A percentile compares a stretch with the other conserved stretches of the same genome.
Conservation (phyloP, 441 rosid species). For the Croton laevigatus region DNA sequence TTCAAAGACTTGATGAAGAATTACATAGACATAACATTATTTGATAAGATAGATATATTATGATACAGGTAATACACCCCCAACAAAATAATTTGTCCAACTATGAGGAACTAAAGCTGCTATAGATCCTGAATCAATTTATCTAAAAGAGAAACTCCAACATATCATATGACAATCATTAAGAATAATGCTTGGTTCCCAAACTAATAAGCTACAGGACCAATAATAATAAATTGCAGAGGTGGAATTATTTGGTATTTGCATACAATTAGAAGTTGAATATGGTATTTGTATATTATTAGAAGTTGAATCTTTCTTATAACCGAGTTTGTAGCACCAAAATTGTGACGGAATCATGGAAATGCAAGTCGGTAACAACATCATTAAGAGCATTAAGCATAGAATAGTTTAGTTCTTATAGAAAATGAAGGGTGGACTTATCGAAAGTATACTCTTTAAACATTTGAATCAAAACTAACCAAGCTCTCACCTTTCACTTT, state of each 20-base stretch:
- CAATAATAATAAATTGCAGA: background rate
- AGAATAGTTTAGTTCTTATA: background rate
- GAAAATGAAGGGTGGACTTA: background rate
- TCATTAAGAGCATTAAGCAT: background rate
- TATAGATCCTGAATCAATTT: background rate
- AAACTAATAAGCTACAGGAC: background rate
- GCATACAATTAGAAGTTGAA: background rate
- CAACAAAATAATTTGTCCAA: too few species aligned
- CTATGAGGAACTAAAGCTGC: too few species aligned
- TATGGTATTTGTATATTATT: background rate
- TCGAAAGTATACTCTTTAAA: background rate
- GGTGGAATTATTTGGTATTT: background rate
- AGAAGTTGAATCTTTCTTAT: background rate
- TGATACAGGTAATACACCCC: too few species aligned
- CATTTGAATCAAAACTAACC: background rate
- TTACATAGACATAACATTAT: background rate
- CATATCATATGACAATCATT: background rate
- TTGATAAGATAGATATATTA: too few species aligned
- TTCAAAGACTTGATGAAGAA: background rate
- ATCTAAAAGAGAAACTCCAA: background rate
- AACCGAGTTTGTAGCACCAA: background rate
- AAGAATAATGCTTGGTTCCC: background rate
- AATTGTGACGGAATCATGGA: too few species aligned
- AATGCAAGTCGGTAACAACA: too few species aligned
- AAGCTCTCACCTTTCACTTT: background rate